phyloP scores from a whole-genome alignment of 179 eudicot species.

The Beta corolliflora region DNA sequence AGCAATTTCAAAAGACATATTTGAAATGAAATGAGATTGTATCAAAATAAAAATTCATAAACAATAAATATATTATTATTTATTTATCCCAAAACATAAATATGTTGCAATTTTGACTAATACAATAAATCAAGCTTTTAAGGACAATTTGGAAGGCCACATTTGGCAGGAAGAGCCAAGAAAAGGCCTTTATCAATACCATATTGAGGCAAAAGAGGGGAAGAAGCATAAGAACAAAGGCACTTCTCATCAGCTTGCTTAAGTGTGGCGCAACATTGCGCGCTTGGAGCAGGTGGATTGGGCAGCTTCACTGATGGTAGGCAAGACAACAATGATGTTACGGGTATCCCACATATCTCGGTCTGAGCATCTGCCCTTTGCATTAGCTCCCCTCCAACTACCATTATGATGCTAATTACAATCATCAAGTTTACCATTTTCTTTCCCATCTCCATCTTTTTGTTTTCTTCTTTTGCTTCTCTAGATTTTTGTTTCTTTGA shows the following conservation, averaged over 20 bases:
- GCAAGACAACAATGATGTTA: not conserved
- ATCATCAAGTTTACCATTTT: not conserved
- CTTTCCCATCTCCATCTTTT: slow-evolving; percentile 20
- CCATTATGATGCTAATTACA: slow-evolving; percentile 13
- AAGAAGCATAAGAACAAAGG: slow-evolving; percentile 22
- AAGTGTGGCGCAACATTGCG: slow-evolving; percentile 16
- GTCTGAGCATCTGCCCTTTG: not conserved
- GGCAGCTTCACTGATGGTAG: slow-evolving; percentile 12
- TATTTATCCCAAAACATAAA: not conserved
- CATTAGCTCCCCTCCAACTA: not conserved
- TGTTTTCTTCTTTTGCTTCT: no score
- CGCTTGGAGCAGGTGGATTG: slow-evolving; percentile 24
- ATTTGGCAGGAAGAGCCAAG: slow-evolving; percentile 9
- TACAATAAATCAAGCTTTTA: not conserved
- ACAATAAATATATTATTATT: not conserved
- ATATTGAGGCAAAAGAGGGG: slow-evolving; percentile 11
- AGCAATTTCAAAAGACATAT: not conserved
- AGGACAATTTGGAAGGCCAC: slow-evolving; percentile 2
- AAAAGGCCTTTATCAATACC: slow-evolving; percentile 21
- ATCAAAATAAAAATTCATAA: not conserved
- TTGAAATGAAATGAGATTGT: not conserved
- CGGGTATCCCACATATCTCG: not conserved
- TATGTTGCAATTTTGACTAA: not conserved
- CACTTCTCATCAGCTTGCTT: slow-evolving; percentile 1
- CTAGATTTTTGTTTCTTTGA: not conserved